These are phyloP conservation scores for Cytidiella melzeri DNA, from an alignment of 768 basidiomycete species.

Conservation along the genomic window DNA sequence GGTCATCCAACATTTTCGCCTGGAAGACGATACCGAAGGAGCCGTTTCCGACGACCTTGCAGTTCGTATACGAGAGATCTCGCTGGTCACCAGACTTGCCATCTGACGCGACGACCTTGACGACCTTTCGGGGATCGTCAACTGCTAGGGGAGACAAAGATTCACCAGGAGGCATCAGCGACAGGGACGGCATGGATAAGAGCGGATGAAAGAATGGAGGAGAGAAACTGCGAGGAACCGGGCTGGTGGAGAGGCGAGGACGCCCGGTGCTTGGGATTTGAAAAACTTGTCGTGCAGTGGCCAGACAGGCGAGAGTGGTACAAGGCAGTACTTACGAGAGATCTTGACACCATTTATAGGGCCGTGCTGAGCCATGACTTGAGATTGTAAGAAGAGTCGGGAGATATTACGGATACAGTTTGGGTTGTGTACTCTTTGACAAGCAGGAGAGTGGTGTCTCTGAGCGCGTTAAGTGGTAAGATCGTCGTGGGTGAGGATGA, in stretches of 20 bases:
- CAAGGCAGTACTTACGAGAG: conserved; percentile 53
- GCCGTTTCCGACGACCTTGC: conserved; percentile 98
- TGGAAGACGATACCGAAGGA: conserved; percentile 99
- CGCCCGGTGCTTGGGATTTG: conserved; percentile 6
- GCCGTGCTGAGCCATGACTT: conserved; percentile 67
- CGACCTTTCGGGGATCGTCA: conserved; percentile 95
- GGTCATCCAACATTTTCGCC: conserved; percentile 72
- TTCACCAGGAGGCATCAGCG: conserved; percentile 4
- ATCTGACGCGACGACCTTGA: conserved; percentile 91
- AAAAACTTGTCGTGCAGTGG: conserved; percentile 4
- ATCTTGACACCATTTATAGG: conserved; percentile 88
- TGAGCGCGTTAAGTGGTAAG: not conserved
- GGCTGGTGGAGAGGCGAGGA: conserved; percentile 5
- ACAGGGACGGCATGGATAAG: conserved; percentile 6
- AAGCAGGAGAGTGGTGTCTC: conserved; percentile 5
- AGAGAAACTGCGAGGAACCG: conserved; percentile 21
- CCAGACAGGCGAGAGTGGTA: conserved; percentile 5
- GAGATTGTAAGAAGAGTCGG: conserved; percentile 2
- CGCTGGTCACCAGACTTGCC: conserved; percentile 88
- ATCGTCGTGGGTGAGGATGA: not conserved
- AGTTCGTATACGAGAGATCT: conserved; percentile 92
- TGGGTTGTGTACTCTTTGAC: conserved; percentile 6
- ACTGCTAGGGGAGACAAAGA: conserved; percentile 43
- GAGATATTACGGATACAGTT: conserved; percentile 22
- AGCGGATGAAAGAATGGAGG: conserved; percentile 9